Evolutionary conservation across 495 filamentous ascomycete genomes (phyloP).

Genomic region (Hypoxylon perforatum): DNA sequence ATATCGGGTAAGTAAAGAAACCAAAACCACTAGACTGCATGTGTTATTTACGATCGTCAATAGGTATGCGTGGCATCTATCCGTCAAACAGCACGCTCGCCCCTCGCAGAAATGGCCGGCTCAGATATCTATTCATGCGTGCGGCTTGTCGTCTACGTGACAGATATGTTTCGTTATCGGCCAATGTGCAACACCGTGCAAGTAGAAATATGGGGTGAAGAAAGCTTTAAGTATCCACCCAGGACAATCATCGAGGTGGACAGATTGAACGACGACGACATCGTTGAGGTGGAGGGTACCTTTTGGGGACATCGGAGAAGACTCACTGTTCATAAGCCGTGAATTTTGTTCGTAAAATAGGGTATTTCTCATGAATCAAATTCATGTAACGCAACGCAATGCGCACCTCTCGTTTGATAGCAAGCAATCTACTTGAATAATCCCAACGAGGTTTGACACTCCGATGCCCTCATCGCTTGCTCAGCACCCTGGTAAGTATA

Average conservation of each 20-base stretch:
- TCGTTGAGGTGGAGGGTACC: slow-evolving; percentile 37
- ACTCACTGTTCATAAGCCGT: slow-evolving; percentile 5
- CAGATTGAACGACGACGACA: slow-evolving; percentile 35
- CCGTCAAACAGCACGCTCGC: slow-evolving; percentile 29
- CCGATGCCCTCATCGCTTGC: slow-evolving; percentile 22
- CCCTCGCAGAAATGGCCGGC: slow-evolving; percentile 28
- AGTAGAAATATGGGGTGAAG: slow-evolving; percentile 30
- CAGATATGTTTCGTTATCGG: slow-evolving; percentile 36
- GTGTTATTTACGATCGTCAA: background rate
- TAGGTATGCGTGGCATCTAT: slow-evolving; percentile 33
- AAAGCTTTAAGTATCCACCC: slow-evolving; percentile 34
- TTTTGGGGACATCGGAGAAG: slow-evolving; percentile 20
- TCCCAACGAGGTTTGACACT: too few species aligned
- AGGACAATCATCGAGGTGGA: slow-evolving; percentile 36
- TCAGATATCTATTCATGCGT: slow-evolving; percentile 26
- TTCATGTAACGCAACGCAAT: too few species aligned
- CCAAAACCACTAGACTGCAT: background rate
- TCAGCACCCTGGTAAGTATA: slow-evolving; percentile 37
- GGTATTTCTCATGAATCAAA: slow-evolving; percentile 9
- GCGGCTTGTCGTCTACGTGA: slow-evolving; percentile 31
- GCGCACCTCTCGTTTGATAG: too few species aligned
- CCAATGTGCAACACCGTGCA: slow-evolving; percentile 38
- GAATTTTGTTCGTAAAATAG: background rate
- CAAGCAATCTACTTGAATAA: too few species aligned
- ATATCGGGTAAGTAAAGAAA: slow-evolving; percentile 20